Evolutionary conservation across 305 asterid species (phyloP).

Genomic region (Fraxinus xanthoxyloides): DNA sequence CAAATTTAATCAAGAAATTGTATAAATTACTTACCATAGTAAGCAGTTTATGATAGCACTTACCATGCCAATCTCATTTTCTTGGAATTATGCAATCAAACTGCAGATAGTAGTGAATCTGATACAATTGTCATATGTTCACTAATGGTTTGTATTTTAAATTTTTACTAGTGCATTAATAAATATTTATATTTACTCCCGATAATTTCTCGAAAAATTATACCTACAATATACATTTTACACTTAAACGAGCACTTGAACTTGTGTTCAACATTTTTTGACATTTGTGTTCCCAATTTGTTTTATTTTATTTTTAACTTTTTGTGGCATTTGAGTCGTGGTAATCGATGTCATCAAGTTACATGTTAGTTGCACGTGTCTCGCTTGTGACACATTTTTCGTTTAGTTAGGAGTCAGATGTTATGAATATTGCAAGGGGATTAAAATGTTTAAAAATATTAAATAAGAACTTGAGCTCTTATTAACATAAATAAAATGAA

Average conservation of each 20-base stretch:
- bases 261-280: not conserved
- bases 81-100: not conserved
- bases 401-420: not conserved
- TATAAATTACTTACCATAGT: not conserved
- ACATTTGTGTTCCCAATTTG: not conserved
- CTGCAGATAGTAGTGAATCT: not conserved
- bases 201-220: not conserved
- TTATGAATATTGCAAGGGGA: not conserved
- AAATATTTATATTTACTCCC: not conserved
- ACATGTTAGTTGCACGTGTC: not conserved
- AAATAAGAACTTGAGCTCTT: not conserved
- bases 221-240: not conserved
- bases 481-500: too few relatives aligned
- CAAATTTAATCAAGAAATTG: slow-evolving; percentile 5
- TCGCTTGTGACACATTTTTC: not conserved
- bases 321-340: not conserved
- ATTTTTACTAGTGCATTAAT: not conserved
- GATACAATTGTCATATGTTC: not conserved
- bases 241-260: not conserved
- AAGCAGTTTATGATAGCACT: not conserved
- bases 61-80: not conserved
- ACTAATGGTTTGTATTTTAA: not conserved
- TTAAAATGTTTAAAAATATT: too few relatives aligned
- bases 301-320: not conserved
- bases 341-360: not conserved